Conservation (phyloP, 805 yeast genomes). For the Starmerella apis region DNA sequence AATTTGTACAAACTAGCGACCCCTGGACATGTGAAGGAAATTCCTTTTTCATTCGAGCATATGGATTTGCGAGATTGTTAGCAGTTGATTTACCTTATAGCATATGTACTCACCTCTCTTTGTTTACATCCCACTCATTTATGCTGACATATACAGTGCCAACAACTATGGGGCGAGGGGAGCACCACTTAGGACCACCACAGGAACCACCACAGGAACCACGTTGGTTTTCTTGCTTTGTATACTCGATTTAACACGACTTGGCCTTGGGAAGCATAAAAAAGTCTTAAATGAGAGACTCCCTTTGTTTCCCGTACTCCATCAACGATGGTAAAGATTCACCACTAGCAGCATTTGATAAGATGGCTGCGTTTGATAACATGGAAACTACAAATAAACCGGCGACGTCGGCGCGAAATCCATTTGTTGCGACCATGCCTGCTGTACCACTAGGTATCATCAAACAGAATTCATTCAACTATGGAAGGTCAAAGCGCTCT, state of each 20-base stretch:
- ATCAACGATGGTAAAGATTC: not conserved
- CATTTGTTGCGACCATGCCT: not conserved
- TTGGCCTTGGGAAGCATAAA: no score
- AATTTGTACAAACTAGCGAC: constrained; percentile 36
- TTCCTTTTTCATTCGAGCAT: constrained; percentile 25
- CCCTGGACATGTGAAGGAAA: constrained; percentile 21
- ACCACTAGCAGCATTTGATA: not conserved
- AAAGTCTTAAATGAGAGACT: not conserved
- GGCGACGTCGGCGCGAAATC: not conserved
- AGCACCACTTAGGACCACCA: not conserved
- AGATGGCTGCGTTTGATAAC: not conserved
- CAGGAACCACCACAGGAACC: not conserved
- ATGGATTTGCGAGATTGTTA: constrained; percentile 38
- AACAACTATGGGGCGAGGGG: not conserved
- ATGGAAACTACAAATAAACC: not conserved
- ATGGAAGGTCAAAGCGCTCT: not conserved
- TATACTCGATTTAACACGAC: not conserved
- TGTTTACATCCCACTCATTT: constrained; percentile 1
- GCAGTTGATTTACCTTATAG: not conserved
- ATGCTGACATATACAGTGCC: not conserved
- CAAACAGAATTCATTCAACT: not conserved
- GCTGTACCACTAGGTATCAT: not conserved
- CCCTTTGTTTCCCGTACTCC: not conserved
- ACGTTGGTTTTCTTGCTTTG: no score
- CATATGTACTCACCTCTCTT: no score